Conservation (phyloP, 2,329 filamentous ascomycete genomes). For the Arthrobotrys iridis region DNA sequence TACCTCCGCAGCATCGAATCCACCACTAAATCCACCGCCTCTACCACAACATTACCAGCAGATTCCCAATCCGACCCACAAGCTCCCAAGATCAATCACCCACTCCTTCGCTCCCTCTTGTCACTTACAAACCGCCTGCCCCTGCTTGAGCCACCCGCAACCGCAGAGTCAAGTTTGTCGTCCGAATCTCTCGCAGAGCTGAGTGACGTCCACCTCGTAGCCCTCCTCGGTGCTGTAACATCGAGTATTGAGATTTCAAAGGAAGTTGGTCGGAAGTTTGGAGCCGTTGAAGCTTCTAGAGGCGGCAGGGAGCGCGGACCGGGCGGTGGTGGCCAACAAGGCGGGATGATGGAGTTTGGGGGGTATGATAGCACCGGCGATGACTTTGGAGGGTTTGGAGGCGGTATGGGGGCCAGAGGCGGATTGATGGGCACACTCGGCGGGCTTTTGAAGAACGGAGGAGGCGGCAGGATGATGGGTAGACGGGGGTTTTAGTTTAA, state of each 20-base stretch:
- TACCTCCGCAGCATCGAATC: slow-evolving; percentile 72
- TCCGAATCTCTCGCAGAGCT: slow-evolving; percentile 78
- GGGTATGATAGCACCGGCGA: slow-evolving; percentile 48
- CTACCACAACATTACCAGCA: slow-evolving; percentile 56
- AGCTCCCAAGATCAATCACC: slow-evolving; percentile 63
- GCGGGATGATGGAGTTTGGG: slow-evolving; percentile 42
- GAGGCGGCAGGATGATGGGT: slow-evolving; percentile 76
- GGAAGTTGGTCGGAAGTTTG: slow-evolving; percentile 79
- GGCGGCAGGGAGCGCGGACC: slow-evolving; percentile 30
- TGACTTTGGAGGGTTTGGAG: slow-evolving; percentile 62
- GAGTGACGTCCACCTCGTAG: slow-evolving; percentile 83
- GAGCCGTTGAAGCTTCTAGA: slow-evolving; percentile 57
- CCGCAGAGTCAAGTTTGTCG: slow-evolving; percentile 69
- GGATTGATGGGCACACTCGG: slow-evolving; percentile 71
- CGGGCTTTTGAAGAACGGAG: slow-evolving; percentile 82
- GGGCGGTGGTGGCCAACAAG: slow-evolving; percentile 2
- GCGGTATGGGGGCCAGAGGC: slow-evolving; percentile 79
- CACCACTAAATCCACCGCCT: slow-evolving; percentile 36
- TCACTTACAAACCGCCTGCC: slow-evolving; percentile 81
- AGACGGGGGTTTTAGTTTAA: slow-evolving; percentile 84
- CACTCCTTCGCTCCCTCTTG: slow-evolving; percentile 86
- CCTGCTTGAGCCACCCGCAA: slow-evolving; percentile 77
- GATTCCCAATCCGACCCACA: slow-evolving; percentile 53
- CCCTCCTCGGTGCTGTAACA: slow-evolving; percentile 78
- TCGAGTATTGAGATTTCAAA: slow-evolving; percentile 76